Percentiles rank a stretch among this genome's conserved stretches.
phyloP scores from a whole-genome alignment of 1,139 yeast genomes.

The Debaryomycetaceae sp. region DNA sequence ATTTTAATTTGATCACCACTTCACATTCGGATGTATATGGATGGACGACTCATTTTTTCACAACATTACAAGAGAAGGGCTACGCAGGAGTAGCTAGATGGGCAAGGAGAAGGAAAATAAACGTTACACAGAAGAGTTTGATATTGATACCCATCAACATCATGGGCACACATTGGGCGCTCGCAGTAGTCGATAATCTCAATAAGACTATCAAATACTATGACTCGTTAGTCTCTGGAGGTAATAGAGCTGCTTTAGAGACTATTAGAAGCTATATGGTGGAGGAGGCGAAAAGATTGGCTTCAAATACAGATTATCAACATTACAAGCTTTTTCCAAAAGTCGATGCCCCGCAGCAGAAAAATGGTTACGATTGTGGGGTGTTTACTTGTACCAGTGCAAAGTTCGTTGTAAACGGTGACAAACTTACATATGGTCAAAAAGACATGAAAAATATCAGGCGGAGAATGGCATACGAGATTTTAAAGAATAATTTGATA shows the following conservation, averaged over 20 bases:
- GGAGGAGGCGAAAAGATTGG: slow-evolving; percentile 49
- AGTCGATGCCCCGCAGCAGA: slow-evolving; percentile 73
- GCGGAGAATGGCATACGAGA: slow-evolving; percentile 63
- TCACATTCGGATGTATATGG: slow-evolving; percentile 48
- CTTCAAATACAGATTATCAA: slow-evolving; percentile 31
- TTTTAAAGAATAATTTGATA: slow-evolving; percentile 19
- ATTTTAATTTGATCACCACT: slow-evolving; percentile 55
- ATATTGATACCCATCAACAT: slow-evolving; percentile 83
- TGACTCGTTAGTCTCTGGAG: slow-evolving; percentile 68
- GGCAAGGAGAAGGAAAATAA: slow-evolving; percentile 80
- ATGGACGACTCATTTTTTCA: slow-evolving; percentile 85
- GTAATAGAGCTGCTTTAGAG: slow-evolving; percentile 54
- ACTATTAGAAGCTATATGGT: slow-evolving; percentile 57
- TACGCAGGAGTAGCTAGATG: slow-evolving; percentile 81
- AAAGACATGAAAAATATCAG: slow-evolving; percentile 69
- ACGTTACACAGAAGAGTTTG: slow-evolving; percentile 59
- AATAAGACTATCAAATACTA: slow-evolving; percentile 60
- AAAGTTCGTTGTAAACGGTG: slow-evolving; percentile 50
- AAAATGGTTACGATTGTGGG: slow-evolving; percentile 93
- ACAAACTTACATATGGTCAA: slow-evolving; percentile 54
- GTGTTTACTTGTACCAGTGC: slow-evolving; percentile 86
- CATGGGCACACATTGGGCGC: slow-evolving; percentile 87
- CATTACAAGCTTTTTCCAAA: slow-evolving; percentile 30
- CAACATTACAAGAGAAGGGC: slow-evolving; percentile 68
- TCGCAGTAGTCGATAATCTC: slow-evolving; percentile 70